Evolutionary conservation across 305 asterid species (phyloP), one percentile per base, ranked within the genome.

Genomic region (Withania somnifera): DNA sequence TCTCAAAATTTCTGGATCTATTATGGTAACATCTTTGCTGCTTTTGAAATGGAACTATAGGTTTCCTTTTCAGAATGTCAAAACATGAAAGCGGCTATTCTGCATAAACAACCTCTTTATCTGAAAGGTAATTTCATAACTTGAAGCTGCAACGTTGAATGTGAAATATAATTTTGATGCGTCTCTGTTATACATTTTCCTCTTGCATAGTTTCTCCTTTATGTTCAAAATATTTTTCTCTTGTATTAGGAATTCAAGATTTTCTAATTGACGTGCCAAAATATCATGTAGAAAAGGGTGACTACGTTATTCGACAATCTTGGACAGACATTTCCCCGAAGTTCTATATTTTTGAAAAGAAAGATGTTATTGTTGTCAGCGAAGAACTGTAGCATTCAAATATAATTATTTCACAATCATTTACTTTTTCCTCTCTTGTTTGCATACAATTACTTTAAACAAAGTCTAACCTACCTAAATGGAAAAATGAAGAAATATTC

Each of bases 41-140:
- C 60, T 42, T 75, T 76, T 30, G 77, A 81, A 57, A 84, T 77
- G 84, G 81, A 78, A 78, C 66, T 79, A 76, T 79, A 95, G 98
- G 93, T 92, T 82, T 88, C 92, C 80, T 93, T 93, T 92, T 86
- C 98, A 36, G 94, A 93, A 83, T 85, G 87, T 84, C 88, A 89
- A 84, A 92, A 88, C 91, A 93, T 95, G 98, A 95, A 92, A 88
- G 88, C 90, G 20, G 91, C 97, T 82, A 82, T 92, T 86, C 90
- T 95, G 81, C 75, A 86, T 34, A 82, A 91, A 82, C 96, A 92
- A 83, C 97, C 95, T 80, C 84, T 95, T 88, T 83, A 87, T 77
- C 90, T 95, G 81, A 93, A 90, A 91, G 98, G 98, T 95, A 90
- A 36, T 83, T 32, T 79, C 67, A 78, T 77, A 84, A 80, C 82